Percentiles rank a stretch among this genome's conserved stretches.
phyloP scores from a whole-genome alignment of 2,329 filamentous ascomycete genomes.

The Aulographum hederae region DNA sequence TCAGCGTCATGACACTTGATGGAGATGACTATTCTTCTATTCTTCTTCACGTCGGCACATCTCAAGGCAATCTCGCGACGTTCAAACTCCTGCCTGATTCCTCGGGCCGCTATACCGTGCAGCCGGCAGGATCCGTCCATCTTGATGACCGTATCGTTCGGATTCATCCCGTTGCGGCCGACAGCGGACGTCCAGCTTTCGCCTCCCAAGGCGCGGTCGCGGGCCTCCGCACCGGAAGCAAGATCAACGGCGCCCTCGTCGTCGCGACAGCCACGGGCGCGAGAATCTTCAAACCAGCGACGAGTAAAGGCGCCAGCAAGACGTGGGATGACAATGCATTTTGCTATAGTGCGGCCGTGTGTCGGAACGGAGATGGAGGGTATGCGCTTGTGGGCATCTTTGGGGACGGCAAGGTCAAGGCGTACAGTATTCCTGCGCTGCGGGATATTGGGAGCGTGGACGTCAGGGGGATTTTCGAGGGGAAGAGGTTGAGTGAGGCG shows the following conservation, averaged over 20 bases:
- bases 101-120: conserved; percentile 51
- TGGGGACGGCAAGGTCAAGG: conserved; percentile 60
- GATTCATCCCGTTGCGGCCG: conserved; percentile 62
- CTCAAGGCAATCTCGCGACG: conserved; percentile 63
- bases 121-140: conserved; percentile 48
- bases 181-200: conserved; percentile 55
- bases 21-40: conserved; percentile 69
- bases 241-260: conserved; percentile 64
- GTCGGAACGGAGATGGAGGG: conserved; percentile 29
- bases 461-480: conserved; percentile 51
- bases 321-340: conserved; percentile 62
- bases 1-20: conserved; percentile 83
- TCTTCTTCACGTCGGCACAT: conserved; percentile 79
- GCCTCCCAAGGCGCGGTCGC: conserved; percentile 61
- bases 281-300: conserved; percentile 75
- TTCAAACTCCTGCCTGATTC: conserved; percentile 72
- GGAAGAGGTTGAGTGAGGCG: conserved; percentile 49
- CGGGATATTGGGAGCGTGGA: conserved; percentile 61
- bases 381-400: conserved; percentile 71
- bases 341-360: conserved; percentile 62
- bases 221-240: conserved; percentile 54
- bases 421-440: conserved; percentile 71
- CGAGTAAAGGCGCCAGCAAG: conserved; percentile 78
- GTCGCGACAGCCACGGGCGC: conserved; percentile 56
- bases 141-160: conserved; percentile 54